A percentile compares a stretch with the other conserved stretches of the same genome.
Conservation (phyloP, 495 filamentous ascomycete species). For the Chaetomium tenue region DNA sequence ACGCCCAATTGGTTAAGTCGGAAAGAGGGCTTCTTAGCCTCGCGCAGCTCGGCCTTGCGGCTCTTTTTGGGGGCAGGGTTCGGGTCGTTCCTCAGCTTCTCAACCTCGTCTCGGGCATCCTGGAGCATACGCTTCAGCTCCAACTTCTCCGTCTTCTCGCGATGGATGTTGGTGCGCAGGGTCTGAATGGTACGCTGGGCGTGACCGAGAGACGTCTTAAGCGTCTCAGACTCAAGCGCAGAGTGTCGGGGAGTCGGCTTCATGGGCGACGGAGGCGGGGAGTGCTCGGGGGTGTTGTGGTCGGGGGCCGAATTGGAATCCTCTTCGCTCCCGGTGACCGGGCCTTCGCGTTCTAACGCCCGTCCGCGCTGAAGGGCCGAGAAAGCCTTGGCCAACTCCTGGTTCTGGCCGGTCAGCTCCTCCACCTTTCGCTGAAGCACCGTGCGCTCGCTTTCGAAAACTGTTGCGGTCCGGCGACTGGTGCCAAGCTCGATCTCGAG, state of each 20-base stretch:
- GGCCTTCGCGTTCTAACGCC: constrained; percentile 60
- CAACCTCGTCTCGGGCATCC: constrained; percentile 90
- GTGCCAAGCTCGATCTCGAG: constrained; percentile 83
- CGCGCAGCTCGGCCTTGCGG: constrained; percentile 68
- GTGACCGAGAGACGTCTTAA: constrained; percentile 90
- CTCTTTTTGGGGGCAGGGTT: constrained; percentile 57
- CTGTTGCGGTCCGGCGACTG: constrained; percentile 69
- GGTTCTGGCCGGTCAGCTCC: constrained; percentile 81
- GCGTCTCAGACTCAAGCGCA: constrained; percentile 85
- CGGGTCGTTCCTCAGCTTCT: constrained; percentile 65
- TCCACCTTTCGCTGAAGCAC: constrained; percentile 77
- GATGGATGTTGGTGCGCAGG: constrained; percentile 87
- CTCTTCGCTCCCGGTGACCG: constrained; percentile 57
- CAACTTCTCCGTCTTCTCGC: constrained; percentile 96
- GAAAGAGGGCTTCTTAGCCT: constrained; percentile 69
- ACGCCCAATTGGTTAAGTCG: constrained; percentile 74
- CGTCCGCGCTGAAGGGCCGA: constrained; percentile 64
- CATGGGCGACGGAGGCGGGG: constrained; percentile 82
- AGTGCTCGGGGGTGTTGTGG: constrained; percentile 78
- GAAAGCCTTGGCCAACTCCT: constrained; percentile 77
- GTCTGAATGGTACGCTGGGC: constrained; percentile 96
- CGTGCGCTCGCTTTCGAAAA: constrained; percentile 70
- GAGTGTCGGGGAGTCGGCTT: constrained; percentile 90
- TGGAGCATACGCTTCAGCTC: constrained; percentile 94
- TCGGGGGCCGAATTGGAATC: constrained; percentile 64